Conservation (phyloP, 768 basidiomycete genomes). For the Naganishia antarctica region DNA sequence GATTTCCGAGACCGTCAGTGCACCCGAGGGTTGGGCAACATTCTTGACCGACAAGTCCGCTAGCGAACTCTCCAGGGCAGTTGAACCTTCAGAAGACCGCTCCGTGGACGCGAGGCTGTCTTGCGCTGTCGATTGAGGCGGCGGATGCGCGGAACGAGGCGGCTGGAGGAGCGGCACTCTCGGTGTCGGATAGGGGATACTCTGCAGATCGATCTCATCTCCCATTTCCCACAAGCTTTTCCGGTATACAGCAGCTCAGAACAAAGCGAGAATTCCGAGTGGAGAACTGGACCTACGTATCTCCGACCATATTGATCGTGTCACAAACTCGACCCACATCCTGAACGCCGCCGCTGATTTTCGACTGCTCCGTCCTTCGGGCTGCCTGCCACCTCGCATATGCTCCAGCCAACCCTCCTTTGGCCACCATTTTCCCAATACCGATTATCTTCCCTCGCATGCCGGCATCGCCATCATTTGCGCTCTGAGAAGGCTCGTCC, state of each 20-base stretch:
- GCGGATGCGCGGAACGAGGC: not conserved
- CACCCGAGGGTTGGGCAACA: too few species aligned
- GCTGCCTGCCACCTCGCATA: conserved; percentile 33
- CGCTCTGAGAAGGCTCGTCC: conserved; percentile 22
- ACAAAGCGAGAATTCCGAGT: not conserved
- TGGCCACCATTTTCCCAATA: conserved; percentile 38
- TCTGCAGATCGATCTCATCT: conserved; percentile 31
- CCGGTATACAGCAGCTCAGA: not conserved
- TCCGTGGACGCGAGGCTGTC: not conserved
- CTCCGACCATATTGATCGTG: conserved; percentile 42
- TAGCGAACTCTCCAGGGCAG: not conserved
- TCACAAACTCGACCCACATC: conserved; percentile 45
- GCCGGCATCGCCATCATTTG: conserved; percentile 17
- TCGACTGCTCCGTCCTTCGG: conserved; percentile 23
- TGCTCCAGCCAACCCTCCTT: conserved; percentile 41
- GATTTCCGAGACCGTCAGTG: conserved; percentile 21
- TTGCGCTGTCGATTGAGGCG: not conserved
- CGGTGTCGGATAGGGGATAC: conserved; percentile 34
- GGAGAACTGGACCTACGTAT: conserved; percentile 35
- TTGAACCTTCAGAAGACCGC: too few species aligned
- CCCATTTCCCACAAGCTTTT: conserved; percentile 45
- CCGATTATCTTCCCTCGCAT: conserved; percentile 38
- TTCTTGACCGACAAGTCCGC: not conserved
- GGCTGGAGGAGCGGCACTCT: conserved; percentile 28
- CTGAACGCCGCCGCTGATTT: conserved; percentile 31